Evolutionary conservation across 2,329 filamentous ascomycete genomes (phyloP).

Genomic region (Ceratocystis harringtonii): DNA sequence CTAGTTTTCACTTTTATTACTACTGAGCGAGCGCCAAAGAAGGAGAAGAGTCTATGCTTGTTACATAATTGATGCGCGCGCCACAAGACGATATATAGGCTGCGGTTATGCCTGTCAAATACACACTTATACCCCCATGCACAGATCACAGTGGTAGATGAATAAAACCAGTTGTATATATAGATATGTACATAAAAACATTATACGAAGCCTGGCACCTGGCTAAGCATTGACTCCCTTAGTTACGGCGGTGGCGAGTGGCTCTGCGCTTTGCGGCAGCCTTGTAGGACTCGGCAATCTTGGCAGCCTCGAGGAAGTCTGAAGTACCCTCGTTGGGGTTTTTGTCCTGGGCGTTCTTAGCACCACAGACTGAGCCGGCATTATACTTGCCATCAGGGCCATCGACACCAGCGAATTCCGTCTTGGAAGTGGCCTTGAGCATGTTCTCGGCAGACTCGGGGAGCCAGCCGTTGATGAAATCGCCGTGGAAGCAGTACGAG

Average conservation of each 20-base stretch:
- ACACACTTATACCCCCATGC: too few species aligned
- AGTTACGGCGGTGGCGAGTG: background rate
- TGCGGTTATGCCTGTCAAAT: too few species aligned
- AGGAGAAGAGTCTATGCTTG: too few species aligned
- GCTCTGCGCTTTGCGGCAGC: background rate
- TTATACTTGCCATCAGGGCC: conserved; percentile 20
- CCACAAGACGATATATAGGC: too few species aligned
- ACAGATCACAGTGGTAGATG: background rate
- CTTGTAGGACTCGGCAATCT: background rate
- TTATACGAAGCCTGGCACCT: background rate
- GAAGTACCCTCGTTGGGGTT: conserved; percentile 12
- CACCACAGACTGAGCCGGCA: conserved; percentile 20
- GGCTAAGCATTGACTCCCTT: background rate
- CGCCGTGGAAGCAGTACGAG: conserved; percentile 31
- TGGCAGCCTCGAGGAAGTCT: background rate
- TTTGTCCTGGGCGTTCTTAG: conserved; percentile 8
- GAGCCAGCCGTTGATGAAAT: conserved; percentile 35
- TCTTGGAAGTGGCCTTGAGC: conserved; percentile 10
- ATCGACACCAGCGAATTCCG: conserved; percentile 10
- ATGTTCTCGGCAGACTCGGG: conserved; percentile 24
- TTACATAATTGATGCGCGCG: too few species aligned
- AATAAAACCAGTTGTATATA: background rate
- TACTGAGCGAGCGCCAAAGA: too few species aligned
- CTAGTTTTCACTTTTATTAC: too few species aligned
- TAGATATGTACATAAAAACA: background rate